Evolutionary conservation across 495 filamentous ascomycete genomes (phyloP), one percentile per base, ranked within the genome.

Genomic region (Hyaloscypha hepaticicola): DNA sequence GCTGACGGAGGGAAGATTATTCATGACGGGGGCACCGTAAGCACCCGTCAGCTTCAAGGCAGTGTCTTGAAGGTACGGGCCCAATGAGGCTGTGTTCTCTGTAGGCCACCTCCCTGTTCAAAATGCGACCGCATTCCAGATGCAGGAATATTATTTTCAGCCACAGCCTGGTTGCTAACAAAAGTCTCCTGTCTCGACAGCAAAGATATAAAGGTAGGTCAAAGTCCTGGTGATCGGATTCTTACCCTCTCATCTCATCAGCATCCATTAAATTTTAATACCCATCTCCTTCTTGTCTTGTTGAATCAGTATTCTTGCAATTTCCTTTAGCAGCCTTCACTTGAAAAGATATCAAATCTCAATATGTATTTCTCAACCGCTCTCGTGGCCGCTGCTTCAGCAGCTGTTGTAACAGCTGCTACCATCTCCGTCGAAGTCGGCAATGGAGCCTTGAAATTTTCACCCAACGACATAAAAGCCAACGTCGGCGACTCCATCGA

Each of bases 391-490:
- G 38, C 38, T 45, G 38, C 38, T 16, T 45, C 38, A 11, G 38
- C 38, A 11, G 1, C 38, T 45, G 11, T 45, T 4, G 38, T 16
- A 45, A 9, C 14, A 45, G 38, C 38, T 16, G 38, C 3, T 16
- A 45, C 59, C 26, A 45, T 63, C 26, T 16, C 49, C 21, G 63
- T 69, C 1, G 22, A 28, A 8, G 67, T 69, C 28, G 67, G 67
- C 24, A 22, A 63, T 2, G 50, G 57, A 8, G 60, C 48, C 19
- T 48, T 66, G 5, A 60, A 22, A 26, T 69, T 29, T 55, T 50
- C 28, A 2, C 67, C 67, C 8, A 60, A 63, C 14, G 45, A 66
- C 33, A 63, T 66, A 41, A 63, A 8, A 14, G 67, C 67, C 55
- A 33, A 27, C 4, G 50, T 69, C 53, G 67, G 67, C 16, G 60